These are phyloP conservation scores for Arthrinium phaeospermum DNA, from an alignment of 2,329 filamentous ascomycete species.

Conservation along the genomic window DNA sequence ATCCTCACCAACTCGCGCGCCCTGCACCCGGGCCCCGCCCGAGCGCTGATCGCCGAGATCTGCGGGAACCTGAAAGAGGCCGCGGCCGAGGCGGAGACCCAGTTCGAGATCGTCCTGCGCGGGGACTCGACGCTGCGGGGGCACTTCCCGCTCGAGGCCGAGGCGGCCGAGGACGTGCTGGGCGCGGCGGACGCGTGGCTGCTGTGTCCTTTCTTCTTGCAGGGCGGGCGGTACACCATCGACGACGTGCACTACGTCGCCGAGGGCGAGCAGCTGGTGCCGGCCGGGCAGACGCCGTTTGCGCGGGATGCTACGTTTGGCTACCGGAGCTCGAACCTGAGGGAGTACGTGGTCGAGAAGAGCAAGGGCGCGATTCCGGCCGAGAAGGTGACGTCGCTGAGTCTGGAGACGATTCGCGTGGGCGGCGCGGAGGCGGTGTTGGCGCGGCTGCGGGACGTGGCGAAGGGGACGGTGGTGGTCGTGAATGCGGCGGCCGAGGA, in stretches of 20 bases:
- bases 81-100: conserved; percentile 39
- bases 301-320: conserved; percentile 64
- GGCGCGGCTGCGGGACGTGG: conserved; percentile 44
- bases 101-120: conserved; percentile 61
- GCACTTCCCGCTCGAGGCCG: conserved; percentile 61
- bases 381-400: conserved; percentile 49
- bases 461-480: conserved; percentile 50
- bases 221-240: conserved; percentile 63
- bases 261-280: conserved; percentile 54
- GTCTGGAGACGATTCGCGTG: conserved; percentile 52
- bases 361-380: conserved; percentile 46
- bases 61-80: conserved; percentile 55
- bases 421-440: conserved; percentile 51
- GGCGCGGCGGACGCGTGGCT: conserved; percentile 59
- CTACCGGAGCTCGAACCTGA: conserved; percentile 58
- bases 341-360: conserved; percentile 61
- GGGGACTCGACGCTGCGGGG: conserved; percentile 63
- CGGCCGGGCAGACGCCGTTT: conserved; percentile 60
- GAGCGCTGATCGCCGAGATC: conserved; percentile 54
- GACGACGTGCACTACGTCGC: conserved; percentile 63
- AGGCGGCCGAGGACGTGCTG: conserved; percentile 56
- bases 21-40: conserved; percentile 53
- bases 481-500: conserved; percentile 59
- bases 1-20: conserved; percentile 66
- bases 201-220: conserved; percentile 63